Conservation (phyloP, 2,329 filamentous ascomycete genomes). For the Ophiocordyceps unilateralis region DNA sequence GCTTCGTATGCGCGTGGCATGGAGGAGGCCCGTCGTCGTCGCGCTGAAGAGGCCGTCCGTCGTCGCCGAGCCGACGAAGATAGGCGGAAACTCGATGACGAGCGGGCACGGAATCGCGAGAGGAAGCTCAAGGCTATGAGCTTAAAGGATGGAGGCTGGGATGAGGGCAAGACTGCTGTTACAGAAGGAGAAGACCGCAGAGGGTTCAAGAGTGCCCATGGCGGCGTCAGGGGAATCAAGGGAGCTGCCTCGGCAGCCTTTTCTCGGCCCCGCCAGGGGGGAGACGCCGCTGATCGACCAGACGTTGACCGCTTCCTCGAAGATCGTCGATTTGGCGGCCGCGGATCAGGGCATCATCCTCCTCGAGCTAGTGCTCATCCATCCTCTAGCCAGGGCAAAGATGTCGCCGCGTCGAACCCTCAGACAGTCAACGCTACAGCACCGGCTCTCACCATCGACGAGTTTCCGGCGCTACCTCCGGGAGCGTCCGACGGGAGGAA, state of each 20-base stretch:
- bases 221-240: conserved; percentile 21
- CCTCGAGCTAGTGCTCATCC: conserved; percentile 12
- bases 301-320: conserved; percentile 20
- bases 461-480: conserved; percentile 19
- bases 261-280: conserved; percentile 25
- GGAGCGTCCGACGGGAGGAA: conserved; percentile 8
- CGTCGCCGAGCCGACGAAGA: conserved; percentile 34
- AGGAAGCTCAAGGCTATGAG: conserved; percentile 43
- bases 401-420: too few relatives aligned
- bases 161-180: conserved; percentile 34
- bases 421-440: neutral
- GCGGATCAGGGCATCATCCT: conserved; percentile 11
- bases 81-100: conserved; percentile 34
- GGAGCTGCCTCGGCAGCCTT: conserved; percentile 7
- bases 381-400: conserved; percentile 3
- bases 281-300: conserved; percentile 13
- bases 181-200: conserved; percentile 22
- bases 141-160: conserved; percentile 37
- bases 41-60: conserved; percentile 33
- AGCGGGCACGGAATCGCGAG: conserved; percentile 41
- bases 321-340: conserved; percentile 14
- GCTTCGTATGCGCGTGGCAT: conserved; percentile 35
- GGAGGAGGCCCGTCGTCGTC: conserved; percentile 35
- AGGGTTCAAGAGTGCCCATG: conserved; percentile 25
- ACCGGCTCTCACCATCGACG: conserved; percentile 12